Percentiles rank a stretch among this genome's conserved stretches.
Conservation (phyloP, 306 rosid genomes). For the Cucumis hystrix region DNA sequence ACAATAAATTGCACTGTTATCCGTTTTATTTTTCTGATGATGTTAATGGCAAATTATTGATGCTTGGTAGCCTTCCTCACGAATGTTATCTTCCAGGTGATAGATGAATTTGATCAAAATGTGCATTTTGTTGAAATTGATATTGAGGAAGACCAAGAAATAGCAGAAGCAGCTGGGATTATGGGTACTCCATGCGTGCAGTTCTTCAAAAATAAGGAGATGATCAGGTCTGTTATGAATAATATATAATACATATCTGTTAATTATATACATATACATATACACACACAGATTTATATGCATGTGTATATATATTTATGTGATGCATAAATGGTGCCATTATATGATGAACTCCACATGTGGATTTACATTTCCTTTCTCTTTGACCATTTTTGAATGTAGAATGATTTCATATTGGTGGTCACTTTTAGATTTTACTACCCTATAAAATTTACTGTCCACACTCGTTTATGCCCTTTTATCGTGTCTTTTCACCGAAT, state of each 20-base stretch:
- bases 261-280: too few relatives aligned
- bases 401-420: neutral
- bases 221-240: slow-evolving; percentile 29
- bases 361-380: slow-evolving; percentile 17
- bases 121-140: slow-evolving; percentile 95
- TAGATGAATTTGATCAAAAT: slow-evolving; percentile 72
- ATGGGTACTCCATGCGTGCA: slow-evolving; percentile 99
- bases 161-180: slow-evolving; percentile 94
- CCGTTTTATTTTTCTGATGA: neutral
- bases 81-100: slow-evolving; percentile 38
- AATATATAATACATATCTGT: too few relatives aligned
- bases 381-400: neutral
- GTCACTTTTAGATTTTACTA: neutral
- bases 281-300: too few relatives aligned
- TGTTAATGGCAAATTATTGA: neutral
- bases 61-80: neutral
- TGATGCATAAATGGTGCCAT: neutral
- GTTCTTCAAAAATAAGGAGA: slow-evolving; percentile 87
- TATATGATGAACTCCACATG: neutral
- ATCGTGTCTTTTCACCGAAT: neutral
- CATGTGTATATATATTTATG: neutral
- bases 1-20: neutral
- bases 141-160: slow-evolving; percentile 90
- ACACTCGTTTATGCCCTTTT: neutral
- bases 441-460: neutral